Conservation (phyloP, 441 rosid genomes). For the Eugenia klotzschiana region DNA sequence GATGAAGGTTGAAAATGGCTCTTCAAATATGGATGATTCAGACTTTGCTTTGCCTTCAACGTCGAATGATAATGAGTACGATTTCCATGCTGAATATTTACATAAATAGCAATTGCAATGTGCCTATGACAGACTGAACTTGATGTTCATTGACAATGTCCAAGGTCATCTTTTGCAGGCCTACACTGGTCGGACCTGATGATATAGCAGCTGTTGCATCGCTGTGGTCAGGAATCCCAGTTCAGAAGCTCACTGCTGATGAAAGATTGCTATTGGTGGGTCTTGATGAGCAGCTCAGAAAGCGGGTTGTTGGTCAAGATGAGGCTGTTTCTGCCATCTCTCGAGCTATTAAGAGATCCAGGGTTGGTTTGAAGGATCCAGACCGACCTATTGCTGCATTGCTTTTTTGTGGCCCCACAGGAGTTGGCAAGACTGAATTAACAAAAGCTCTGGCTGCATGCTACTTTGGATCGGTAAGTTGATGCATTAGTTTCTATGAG, state of each 20-base stretch:
- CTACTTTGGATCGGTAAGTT: constrained; percentile 78
- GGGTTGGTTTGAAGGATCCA: constrained; percentile 60
- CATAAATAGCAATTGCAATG: neutral
- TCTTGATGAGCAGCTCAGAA: constrained; percentile 50
- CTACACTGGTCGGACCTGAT: constrained; percentile 59
- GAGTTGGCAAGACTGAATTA: constrained; percentile 68
- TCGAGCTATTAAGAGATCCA: constrained; percentile 70
- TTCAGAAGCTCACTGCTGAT: constrained; percentile 64
- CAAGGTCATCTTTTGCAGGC: constrained; percentile 34
- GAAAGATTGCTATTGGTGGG: constrained; percentile 48
- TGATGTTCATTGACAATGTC: neutral
- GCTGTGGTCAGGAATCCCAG: constrained; percentile 70
- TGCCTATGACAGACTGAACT: neutral
- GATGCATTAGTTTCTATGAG: neutral
- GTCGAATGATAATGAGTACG: constrained; percentile 52
- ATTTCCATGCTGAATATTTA: neutral
- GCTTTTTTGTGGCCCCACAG: constrained; percentile 80
- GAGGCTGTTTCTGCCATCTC: constrained; percentile 63
- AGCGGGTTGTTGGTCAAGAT: constrained; percentile 64
- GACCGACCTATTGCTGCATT: constrained; percentile 63
- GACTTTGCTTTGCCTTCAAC: constrained; percentile 45
- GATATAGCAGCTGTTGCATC: constrained; percentile 69
- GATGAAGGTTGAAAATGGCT: constrained; percentile 27
- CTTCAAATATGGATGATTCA: constrained; percentile 23
- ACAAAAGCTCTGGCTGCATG: constrained; percentile 55